Conservation (phyloP, 2,329 filamentous ascomycete genomes). For the Trichoderma atrobrunneum region DNA sequence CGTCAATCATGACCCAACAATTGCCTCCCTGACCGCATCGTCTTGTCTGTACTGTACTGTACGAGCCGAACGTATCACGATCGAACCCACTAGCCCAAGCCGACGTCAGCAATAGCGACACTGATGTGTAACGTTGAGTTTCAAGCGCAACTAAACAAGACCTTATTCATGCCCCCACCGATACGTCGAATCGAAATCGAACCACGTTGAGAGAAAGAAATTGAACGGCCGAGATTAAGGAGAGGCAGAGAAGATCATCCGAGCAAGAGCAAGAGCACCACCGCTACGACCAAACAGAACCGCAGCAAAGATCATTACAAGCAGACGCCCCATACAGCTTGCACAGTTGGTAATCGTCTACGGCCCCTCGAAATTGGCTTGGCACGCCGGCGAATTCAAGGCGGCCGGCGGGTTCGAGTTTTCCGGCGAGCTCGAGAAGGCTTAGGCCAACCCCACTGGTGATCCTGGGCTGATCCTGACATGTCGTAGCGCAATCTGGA, state of each 20-base stretch:
- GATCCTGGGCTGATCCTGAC: neutral
- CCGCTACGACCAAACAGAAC: neutral
- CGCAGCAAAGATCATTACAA: neutral
- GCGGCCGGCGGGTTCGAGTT: neutral
- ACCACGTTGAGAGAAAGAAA: neutral
- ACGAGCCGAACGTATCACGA: neutral
- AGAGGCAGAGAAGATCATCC: neutral
- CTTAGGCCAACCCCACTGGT: neutral
- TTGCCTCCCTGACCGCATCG: neutral
- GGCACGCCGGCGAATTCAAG: neutral
- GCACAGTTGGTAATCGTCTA: neutral
- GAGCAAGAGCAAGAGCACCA: neutral
- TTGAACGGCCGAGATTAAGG: neutral
- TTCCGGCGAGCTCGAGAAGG: constrained; percentile 16
- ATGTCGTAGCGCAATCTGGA: neutral
- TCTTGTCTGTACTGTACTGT: neutral
- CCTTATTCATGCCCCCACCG: neutral
- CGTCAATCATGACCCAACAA: neutral
- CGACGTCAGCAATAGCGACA: neutral
- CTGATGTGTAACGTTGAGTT: neutral
- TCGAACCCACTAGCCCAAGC: neutral
- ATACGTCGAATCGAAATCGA: neutral
- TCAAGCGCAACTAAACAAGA: neutral
- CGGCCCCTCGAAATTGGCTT: neutral
- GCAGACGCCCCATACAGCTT: neutral